A percentile compares a stretch with the other conserved stretches of the same genome.
Evolutionary conservation across 1,284 basidiomycete species (phyloP).

Genomic region (Irpex sp.): DNA sequence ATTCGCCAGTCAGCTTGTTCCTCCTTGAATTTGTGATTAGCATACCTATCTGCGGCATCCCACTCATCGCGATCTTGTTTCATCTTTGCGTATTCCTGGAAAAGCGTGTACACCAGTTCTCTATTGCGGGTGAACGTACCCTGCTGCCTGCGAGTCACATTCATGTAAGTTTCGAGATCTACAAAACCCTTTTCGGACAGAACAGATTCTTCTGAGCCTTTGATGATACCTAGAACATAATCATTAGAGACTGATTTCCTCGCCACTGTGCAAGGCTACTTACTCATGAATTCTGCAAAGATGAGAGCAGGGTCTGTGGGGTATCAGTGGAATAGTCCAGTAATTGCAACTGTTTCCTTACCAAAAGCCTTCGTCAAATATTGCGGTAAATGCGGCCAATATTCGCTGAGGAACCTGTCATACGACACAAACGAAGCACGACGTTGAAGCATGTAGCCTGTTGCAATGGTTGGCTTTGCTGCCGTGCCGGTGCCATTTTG

Average conservation of each 20-base stretch:
- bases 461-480: conserved; percentile 8
- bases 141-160: conserved; percentile 47
- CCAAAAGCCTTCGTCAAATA: conserved; percentile 51
- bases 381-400: conserved; percentile 66
- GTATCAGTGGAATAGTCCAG: background rate
- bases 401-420: conserved; percentile 45
- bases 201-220: conserved; percentile 56
- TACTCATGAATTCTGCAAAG: conserved; percentile 69
- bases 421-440: conserved; percentile 40
- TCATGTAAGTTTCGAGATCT: conserved; percentile 40
- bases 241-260: background rate
- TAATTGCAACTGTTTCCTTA: conserved; percentile 20
- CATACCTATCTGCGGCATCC: conserved; percentile 63
- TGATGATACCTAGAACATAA: conserved; percentile 53
- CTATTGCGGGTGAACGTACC: conserved; percentile 52
- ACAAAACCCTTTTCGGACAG: conserved; percentile 34
- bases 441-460: conserved; percentile 25
- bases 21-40: background rate
- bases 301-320: conserved; percentile 55
- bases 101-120: conserved; percentile 49
- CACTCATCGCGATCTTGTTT: conserved; percentile 44
- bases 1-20: background rate
- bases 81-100: conserved; percentile 46
- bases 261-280: conserved; percentile 4
- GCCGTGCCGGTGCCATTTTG: conserved; percentile 22